phyloP scores from a whole-genome alignment of 2,329 filamentous ascomycete species.

The Balansia obtecta region DNA sequence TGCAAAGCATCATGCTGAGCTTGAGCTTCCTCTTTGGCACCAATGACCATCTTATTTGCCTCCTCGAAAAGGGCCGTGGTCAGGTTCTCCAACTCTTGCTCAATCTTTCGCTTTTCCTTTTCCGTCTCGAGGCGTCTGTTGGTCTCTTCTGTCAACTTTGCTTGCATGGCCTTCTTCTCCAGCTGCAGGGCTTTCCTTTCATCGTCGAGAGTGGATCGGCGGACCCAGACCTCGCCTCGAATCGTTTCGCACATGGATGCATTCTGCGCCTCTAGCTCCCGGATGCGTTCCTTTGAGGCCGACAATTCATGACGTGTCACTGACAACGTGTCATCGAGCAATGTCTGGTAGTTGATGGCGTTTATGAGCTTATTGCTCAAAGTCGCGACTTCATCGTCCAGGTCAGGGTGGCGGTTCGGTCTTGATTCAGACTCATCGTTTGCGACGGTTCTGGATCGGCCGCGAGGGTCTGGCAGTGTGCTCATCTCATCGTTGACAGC shows the following conservation, averaged over 20 bases:
- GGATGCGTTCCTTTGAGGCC: slow-evolving; percentile 52
- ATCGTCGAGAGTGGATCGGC: slow-evolving; percentile 59
- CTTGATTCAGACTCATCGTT: slow-evolving; percentile 20
- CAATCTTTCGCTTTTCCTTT: slow-evolving; percentile 76
- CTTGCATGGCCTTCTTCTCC: slow-evolving; percentile 46
- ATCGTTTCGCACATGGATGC: slow-evolving; percentile 62
- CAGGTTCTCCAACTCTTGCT: slow-evolving; percentile 80
- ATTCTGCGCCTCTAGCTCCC: slow-evolving; percentile 51
- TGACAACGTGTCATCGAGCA: slow-evolving; percentile 76
- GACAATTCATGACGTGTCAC: slow-evolving; percentile 77
- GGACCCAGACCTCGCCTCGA: slow-evolving; percentile 62
- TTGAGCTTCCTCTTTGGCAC: slow-evolving; percentile 76
- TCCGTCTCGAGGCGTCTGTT: slow-evolving; percentile 52
- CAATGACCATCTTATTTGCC: slow-evolving; percentile 94
- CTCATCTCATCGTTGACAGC: slow-evolving; percentile 49
- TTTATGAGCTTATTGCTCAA: slow-evolving; percentile 94
- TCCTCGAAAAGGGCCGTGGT: slow-evolving; percentile 95
- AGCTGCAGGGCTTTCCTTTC: slow-evolving; percentile 50
- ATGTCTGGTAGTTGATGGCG: slow-evolving; percentile 92
- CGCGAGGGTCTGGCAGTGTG: slow-evolving; percentile 55
- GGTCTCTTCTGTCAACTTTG: slow-evolving; percentile 52
- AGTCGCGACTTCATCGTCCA: slow-evolving; percentile 67
- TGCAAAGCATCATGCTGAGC: slow-evolving; percentile 70
- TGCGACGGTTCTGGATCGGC: slow-evolving; percentile 35
- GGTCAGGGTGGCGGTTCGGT: slow-evolving; percentile 37